Evolutionary conservation across 106 monocot species (phyloP), one percentile per base, ranked within the genome.

Genomic region (Posidonia australis): DNA sequence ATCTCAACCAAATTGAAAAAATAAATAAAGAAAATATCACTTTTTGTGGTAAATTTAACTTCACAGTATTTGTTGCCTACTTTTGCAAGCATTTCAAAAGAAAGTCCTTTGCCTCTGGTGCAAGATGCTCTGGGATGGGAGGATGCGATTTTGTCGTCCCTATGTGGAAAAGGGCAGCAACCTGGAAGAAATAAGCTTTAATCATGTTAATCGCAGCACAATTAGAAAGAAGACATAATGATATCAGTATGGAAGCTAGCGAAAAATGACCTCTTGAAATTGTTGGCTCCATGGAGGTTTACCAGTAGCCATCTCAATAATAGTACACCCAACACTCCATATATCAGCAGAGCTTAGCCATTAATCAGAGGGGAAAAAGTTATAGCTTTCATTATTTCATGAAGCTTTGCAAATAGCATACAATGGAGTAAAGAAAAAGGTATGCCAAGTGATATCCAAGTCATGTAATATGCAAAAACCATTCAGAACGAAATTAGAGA

Each of bases 281-380:
- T 91, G 87, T 66, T 91, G 83, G 59, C 90, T 98, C 98, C 98
- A 98, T n/a, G 98, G 98, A 62, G 90, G 87, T 77, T 98, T 98
- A 20, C 98, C 90, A 5, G 98, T 98, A 63, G 98, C 98, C 98
- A 98, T 98, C 72, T 98, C 98, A 68, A 98, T 98, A 47, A 98
- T 75, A 54, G 98, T 98, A 72, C 98, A 98, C 30, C 91, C 98
- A 76, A 98, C 98, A 70, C 98, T 98, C 98, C 98, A 91, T 60
- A 98, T 98, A 63, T 98, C 98, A 69, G 91, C 90, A 72, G 98
- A 91, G 75, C 98, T 98, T 63, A 51, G 16, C 18, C 18, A 36
- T n/a, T n/a, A n/a, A n/a, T n/a, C n/a, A n/a, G n/a, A n/a, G n/a
- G n/a, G n/a, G n/a, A n/a, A n/a, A n/a, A n/a, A n/a, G n/a, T n/a